Percentiles rank a stretch among this genome's conserved stretches.
Evolutionary conservation across 73 alveolate genomes (phyloP).

Genomic region (Paramecium pentaurelia): DNA sequence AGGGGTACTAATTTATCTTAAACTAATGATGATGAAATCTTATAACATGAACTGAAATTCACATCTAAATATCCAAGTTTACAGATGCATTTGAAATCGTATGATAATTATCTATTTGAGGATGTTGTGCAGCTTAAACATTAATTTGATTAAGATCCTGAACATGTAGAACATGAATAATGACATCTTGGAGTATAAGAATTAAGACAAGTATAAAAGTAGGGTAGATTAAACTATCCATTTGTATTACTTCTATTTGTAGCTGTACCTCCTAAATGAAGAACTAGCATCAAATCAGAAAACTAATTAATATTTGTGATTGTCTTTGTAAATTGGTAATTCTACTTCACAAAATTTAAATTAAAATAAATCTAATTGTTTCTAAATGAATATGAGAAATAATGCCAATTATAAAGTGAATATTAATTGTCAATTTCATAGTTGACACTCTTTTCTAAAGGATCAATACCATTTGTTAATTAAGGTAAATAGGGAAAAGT

Average conservation of each 20-base stretch:
- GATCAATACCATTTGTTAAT: not conserved
- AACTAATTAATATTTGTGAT: not conserved
- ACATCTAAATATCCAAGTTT: not conserved
- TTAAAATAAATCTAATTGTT: not conserved
- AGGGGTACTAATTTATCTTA: not conserved
- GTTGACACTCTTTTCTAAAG: not conserved
- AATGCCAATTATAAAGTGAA: not conserved
- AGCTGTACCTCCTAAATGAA: not conserved
- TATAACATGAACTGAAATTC: not conserved
- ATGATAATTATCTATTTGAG: not conserved
- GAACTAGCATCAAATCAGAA: not conserved
- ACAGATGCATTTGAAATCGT: not conserved
- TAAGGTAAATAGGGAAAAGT: not conserved
- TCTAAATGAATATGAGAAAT: not conserved
- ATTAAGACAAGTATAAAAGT: not conserved
- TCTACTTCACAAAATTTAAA: not conserved
- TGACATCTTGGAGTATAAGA: not conserved
- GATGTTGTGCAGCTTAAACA: not conserved
- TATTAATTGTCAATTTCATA: not conserved
- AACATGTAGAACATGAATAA: not conserved
- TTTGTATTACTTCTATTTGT: not conserved
- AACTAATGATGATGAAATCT: not conserved
- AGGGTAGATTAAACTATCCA: not conserved
- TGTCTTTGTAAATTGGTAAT: not conserved
- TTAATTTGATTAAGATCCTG: not conserved